Percentiles rank a stretch among this genome's conserved stretches.
Conservation (phyloP, 1,284 basidiomycete genomes). For the Xerocomus minutiporus region DNA sequence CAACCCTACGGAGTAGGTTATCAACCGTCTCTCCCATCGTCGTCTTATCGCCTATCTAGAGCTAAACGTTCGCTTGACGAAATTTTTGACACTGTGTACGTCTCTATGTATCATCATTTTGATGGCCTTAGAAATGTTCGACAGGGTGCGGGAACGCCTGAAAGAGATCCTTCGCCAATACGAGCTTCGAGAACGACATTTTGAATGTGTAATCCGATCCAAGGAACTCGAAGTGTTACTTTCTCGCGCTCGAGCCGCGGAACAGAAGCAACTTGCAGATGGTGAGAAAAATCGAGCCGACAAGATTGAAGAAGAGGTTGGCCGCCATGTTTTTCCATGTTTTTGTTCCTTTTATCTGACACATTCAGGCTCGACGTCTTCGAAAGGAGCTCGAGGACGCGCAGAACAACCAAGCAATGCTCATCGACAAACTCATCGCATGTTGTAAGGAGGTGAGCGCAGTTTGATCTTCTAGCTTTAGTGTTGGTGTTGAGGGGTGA, state of each 20-base stretch:
- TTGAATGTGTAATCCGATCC: slow-evolving; percentile 81
- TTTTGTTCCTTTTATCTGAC: slow-evolving; percentile 10
- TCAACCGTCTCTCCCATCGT: neutral
- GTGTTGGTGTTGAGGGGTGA: slow-evolving; percentile 20
- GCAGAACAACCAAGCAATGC: slow-evolving; percentile 66
- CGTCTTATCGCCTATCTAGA: slow-evolving; percentile 36
- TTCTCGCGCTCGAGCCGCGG: slow-evolving; percentile 75
- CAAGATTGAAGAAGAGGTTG: slow-evolving; percentile 67
- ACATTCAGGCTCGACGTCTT: slow-evolving; percentile 53
- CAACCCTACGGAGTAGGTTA: slow-evolving; percentile 62
- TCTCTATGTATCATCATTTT: slow-evolving; percentile 12
- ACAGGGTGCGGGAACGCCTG: slow-evolving; percentile 72
- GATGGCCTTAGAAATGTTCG: slow-evolving; percentile 9
- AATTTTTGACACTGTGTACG: slow-evolving; percentile 77
- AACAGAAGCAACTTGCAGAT: slow-evolving; percentile 75
- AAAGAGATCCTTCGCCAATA: slow-evolving; percentile 81
- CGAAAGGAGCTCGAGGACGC: slow-evolving; percentile 70
- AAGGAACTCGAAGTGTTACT: slow-evolving; percentile 82
- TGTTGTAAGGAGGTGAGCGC: slow-evolving; percentile 76
- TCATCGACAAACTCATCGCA: slow-evolving; percentile 73
- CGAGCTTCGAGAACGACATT: slow-evolving; percentile 80
- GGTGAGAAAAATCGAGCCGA: slow-evolving; percentile 64
- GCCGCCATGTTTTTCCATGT: slow-evolving; percentile 22
- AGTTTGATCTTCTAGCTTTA: slow-evolving; percentile 1
- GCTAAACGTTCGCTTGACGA: slow-evolving; percentile 69